Percentiles rank a stretch among this genome's conserved stretches.
These are phyloP conservation scores for Przewalskia tangutica DNA, from an alignment of 257 asterid species.

Conservation along the genomic window DNA sequence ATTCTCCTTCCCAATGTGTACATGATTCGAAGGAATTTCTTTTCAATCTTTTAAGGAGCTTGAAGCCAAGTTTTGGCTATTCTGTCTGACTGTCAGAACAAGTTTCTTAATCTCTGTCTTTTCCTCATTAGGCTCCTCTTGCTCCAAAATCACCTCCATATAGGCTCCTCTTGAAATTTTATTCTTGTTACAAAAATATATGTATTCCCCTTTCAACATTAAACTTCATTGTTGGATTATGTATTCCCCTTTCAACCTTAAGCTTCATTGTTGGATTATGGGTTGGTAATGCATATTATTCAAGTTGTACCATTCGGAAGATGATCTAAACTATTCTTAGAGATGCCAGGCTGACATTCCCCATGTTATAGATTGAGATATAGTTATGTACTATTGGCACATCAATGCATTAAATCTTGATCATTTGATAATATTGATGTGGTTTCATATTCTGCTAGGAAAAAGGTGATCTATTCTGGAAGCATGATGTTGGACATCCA, in stretches of 20 bases:
- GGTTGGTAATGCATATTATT: neutral
- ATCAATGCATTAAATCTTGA: neutral
- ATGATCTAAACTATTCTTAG: neutral
- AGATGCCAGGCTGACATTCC: neutral
- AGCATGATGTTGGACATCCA: constrained; percentile 51
- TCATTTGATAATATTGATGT: neutral
- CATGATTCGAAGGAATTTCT: neutral
- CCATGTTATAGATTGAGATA: neutral
- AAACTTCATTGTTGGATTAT: no score
- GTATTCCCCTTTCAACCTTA: no score
- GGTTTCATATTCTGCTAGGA: constrained; percentile 28
- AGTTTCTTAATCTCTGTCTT: neutral
- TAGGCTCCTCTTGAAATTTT: neutral
- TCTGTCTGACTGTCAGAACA: neutral
- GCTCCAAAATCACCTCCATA: neutral
- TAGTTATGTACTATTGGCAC: neutral
- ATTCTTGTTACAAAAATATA: neutral
- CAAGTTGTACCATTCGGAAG: neutral
- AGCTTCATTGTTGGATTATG: neutral
- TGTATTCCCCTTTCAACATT: neutral
- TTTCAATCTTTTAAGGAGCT: neutral
- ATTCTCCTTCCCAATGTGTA: neutral
- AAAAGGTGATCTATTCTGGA: constrained; percentile 63
- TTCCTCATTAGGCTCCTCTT: neutral
- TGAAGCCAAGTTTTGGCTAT: neutral